Evolutionary conservation across 305 asterid genomes (phyloP), one percentile per base, ranked within the genome.

Genomic region (Solanum hybrid): DNA sequence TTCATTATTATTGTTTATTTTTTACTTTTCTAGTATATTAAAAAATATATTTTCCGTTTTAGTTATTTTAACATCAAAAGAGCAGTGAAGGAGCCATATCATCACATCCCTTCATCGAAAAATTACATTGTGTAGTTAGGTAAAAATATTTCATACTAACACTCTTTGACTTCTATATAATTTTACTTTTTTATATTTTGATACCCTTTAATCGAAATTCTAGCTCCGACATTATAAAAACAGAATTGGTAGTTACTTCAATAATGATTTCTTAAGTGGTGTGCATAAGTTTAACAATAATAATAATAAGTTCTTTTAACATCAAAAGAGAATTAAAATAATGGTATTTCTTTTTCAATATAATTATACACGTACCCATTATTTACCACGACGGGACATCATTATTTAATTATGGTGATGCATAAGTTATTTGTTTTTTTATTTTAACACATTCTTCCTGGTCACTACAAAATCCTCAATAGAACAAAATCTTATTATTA

Each of bases 51-150:
- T 69, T 69, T 69, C 12, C 8, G 6, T 24, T 69, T 24, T 24
- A 24, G 8, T 69, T 69, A 24, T 69, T 67, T 26, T 73, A 73
- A 73, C 78, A 73, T 71, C 18, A 73, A 51, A 51, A 16, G 10
- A 51, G 18, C 57, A 12, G 18, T 40, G 57, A 40, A 40, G 57
- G 67, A 51, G 67, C 1, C 67, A 18, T 51, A 51, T 16, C 10
- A 51, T 2, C 0, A 51, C 0, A 51, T 6, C 0, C 20, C 1
- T 18, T 16, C 4, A 16, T 51, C 10, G 0, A 51, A 16, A 51
- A 18, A 2, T 51, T 51, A 51, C 0, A 51, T 0, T 14, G 0
- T 51, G 0, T 18, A 51, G 0, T 16, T 51, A 51, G 8, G 8
- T 51, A 51, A 16, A 51, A 5, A 51, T 14, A 6, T 5, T 51